These are phyloP conservation scores for Tetrahymena malaccensis DNA, from an alignment of 73 alveolate genomes.

Conservation along the genomic window DNA sequence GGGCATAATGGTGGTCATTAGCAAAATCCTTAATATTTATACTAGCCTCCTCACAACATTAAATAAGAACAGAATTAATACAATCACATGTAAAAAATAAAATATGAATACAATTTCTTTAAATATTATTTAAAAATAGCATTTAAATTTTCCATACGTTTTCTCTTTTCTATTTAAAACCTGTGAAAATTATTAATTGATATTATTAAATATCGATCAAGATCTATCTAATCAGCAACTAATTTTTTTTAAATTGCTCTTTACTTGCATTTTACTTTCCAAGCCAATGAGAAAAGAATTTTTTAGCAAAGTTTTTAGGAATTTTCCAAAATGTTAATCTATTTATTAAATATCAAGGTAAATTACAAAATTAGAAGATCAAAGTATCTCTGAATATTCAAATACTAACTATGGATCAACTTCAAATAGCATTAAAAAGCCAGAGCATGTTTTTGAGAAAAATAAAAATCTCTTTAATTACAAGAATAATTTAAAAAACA, in stretches of 20 bases:
- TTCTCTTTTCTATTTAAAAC: no score
- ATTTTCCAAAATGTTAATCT: no score
- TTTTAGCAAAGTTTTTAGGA: background rate
- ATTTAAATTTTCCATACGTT: no score
- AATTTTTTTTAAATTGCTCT: no score
- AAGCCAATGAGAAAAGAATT: background rate
- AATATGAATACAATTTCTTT: background rate
- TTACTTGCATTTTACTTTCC: background rate
- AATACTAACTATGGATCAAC: background rate
- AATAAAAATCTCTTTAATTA: background rate
- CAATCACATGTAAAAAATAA: background rate
- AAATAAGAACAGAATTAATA: background rate
- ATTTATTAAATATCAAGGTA: background rate
- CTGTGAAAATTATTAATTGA: no score
- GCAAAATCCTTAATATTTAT: background rate
- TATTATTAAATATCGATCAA: no score
- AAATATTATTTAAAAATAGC: background rate
- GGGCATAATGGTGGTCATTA: background rate
- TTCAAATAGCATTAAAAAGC: background rate
- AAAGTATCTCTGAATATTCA: background rate
- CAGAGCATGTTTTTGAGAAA: background rate
- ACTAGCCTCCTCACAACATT: background rate
- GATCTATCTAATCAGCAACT: no score
- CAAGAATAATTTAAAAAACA: slow-evolving; percentile 10
- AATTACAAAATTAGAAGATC: background rate